Percentiles rank a stretch among this genome's conserved stretches.
phyloP scores from a whole-genome alignment of 192 early-diverging fungal species.

The Phycomyces blakesleeanus region DNA sequence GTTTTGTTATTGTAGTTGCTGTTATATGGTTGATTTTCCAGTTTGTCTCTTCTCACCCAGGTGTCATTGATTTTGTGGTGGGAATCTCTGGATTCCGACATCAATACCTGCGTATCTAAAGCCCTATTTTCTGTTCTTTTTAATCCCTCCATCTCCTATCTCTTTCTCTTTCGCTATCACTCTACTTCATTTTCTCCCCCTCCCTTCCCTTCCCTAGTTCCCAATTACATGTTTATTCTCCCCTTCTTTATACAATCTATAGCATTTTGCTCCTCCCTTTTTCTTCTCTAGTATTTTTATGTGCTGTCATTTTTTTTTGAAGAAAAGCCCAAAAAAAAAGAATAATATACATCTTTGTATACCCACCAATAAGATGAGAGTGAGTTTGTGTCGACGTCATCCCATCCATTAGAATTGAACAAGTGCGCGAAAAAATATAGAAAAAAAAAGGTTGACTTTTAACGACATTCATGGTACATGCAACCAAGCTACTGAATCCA shows the following conservation, averaged over 20 bases:
- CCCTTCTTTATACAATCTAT: background rate
- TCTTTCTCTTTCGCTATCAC: background rate
- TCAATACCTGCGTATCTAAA: constrained; percentile 12
- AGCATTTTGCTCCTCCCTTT: background rate
- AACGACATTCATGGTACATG: background rate
- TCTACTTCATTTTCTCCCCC: too few species aligned
- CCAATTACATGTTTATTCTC: background rate
- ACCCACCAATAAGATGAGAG: background rate
- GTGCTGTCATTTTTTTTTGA: background rate
- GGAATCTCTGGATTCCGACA: constrained; percentile 19
- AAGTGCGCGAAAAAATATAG: too few species aligned
- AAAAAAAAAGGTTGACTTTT: too few species aligned
- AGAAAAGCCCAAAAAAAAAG: background rate
- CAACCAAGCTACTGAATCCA: background rate
- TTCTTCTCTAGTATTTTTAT: background rate
- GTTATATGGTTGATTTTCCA: constrained; percentile 23
- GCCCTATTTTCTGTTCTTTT: background rate
- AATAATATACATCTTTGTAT: background rate
- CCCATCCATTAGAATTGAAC: background rate
- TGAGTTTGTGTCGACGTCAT: background rate
- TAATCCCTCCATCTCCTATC: background rate
- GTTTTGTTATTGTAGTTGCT: constrained; percentile 16
- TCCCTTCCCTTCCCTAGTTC: background rate
- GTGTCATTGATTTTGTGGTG: constrained; percentile 12
- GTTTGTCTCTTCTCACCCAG: constrained; percentile 24